Base-by-base conservation (phyloP, 2,329 filamentous ascomycete species). In the Podosphaera aphanis region DNA sequence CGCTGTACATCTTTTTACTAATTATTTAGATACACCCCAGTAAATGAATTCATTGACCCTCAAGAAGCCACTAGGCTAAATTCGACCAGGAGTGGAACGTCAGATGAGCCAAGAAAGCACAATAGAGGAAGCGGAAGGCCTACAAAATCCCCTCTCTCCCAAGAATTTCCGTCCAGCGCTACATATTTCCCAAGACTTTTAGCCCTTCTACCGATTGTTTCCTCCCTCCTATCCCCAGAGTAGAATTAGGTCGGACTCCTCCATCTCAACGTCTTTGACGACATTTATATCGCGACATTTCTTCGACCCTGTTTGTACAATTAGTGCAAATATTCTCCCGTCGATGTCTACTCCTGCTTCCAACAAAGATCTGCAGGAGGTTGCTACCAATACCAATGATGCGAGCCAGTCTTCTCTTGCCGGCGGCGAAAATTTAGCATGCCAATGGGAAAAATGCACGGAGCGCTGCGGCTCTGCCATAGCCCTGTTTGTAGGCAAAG, bases 381-480 rank as follows among this genome's bases (percentile, higher is more conserved):
- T 51, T n/a, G 18, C 46, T 37, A 31, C 52, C 15, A 11, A 33
- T 33, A 36, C 53, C 49, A 33, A 45, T 45, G 20, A 49, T 55
- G 25, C 43, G 11, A 33, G 18, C 27, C 25, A 21, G 20, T 13
- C 27, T 5, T 8, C 44, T 11, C 25, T 27, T 2, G 36, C 52
- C 13, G 48, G 49, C 2, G 57, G 61, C 36, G 60, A 62, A 43
- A 61, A 58, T 49, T 51, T 64, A 35, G 55, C 57, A 15, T 64
- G 62, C 45, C 61, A 63, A 51, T 64, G 62, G 61, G 60, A 61
- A 37, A 59, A 59, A 40, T 63, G 62, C 46, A 54, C 56, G 5
- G 62, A 63, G 48, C 56, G 59, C 49, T 63, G 61, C 46, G 52
- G 57, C 8, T 58, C 59, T 20, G 56, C 62, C 25, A 61, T 63